A percentile compares a stretch with the other conserved stretches of the same genome.
These are phyloP conservation scores for Cladophialophora psammophila DNA, from an alignment of 2,329 filamentous ascomycete genomes.

Conservation along the genomic window DNA sequence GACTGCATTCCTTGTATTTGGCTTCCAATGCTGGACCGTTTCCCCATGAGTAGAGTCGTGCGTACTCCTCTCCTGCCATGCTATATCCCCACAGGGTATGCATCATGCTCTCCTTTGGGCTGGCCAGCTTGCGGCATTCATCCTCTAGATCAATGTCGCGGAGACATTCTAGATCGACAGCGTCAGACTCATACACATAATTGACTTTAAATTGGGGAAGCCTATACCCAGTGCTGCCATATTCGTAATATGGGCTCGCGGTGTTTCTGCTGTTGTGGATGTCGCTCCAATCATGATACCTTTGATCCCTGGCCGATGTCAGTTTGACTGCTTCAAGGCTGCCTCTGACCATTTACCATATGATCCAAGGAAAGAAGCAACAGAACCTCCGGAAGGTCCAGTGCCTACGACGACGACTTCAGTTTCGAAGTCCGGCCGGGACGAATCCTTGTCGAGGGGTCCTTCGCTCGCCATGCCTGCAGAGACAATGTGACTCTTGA, in stretches of 20 bases:
- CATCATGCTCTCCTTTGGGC: constrained; percentile 46
- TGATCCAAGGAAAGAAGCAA: constrained; percentile 41
- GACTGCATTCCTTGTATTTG: constrained; percentile 52
- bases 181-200: background rate
- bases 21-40: constrained; percentile 47
- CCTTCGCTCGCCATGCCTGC: constrained; percentile 2
- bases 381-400: constrained; percentile 62
- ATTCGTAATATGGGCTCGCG: constrained; percentile 40
- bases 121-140: constrained; percentile 45
- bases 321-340: constrained; percentile 1
- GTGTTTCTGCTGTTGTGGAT: constrained; percentile 35
- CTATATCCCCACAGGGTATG: constrained; percentile 54
- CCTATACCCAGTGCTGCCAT: constrained; percentile 29
- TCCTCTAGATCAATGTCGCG: constrained; percentile 55
- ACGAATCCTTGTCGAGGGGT: constrained; percentile 28
- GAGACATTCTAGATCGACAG: constrained; percentile 46
- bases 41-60: constrained; percentile 52
- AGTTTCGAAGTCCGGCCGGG: constrained; percentile 41
- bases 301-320: constrained; percentile 30
- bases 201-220: background rate
- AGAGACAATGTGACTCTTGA: background rate
- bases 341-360: background rate
- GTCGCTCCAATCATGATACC: constrained; percentile 38
- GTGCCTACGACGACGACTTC: constrained; percentile 49
- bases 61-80: constrained; percentile 56